Conservation (phyloP, 495 filamentous ascomycete species). For the Oidiodendron maius region DNA sequence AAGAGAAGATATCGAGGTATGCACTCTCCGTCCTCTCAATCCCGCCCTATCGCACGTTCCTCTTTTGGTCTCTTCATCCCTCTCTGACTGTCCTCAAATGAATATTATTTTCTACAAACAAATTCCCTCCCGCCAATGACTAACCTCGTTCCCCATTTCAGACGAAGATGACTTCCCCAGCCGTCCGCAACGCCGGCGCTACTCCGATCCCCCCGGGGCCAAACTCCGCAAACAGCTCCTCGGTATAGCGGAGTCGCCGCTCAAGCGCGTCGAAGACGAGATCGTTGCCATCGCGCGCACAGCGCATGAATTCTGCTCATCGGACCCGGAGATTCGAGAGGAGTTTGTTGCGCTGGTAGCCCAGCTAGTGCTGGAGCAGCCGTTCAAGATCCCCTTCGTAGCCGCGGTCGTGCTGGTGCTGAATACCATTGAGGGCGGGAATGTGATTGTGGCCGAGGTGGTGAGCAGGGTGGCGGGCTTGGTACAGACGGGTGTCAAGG, state of each 20-base stretch:
- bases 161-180: constrained; percentile 73
- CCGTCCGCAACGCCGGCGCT: constrained; percentile 68
- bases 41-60: no score
- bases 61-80: no score
- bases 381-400: constrained; percentile 91
- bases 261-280: constrained; percentile 77
- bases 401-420: constrained; percentile 71
- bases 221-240: constrained; percentile 78
- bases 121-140: no score
- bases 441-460: constrained; percentile 61
- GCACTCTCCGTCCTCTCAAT: no score
- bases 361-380: constrained; percentile 81
- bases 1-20: constrained; percentile 56
- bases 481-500: constrained; percentile 55
- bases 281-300: constrained; percentile 67
- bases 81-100: no score
- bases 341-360: constrained; percentile 66
- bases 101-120: no score
- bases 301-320: constrained; percentile 74
- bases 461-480: constrained; percentile 51
- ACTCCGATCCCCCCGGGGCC: constrained; percentile 69
- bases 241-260: constrained; percentile 77
- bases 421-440: constrained; percentile 64
- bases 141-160: no score
- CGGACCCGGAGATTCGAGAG: constrained; percentile 57